phyloP scores from a whole-genome alignment of 202 grass and related monocot genomes.

The Musa balbisiana region DNA sequence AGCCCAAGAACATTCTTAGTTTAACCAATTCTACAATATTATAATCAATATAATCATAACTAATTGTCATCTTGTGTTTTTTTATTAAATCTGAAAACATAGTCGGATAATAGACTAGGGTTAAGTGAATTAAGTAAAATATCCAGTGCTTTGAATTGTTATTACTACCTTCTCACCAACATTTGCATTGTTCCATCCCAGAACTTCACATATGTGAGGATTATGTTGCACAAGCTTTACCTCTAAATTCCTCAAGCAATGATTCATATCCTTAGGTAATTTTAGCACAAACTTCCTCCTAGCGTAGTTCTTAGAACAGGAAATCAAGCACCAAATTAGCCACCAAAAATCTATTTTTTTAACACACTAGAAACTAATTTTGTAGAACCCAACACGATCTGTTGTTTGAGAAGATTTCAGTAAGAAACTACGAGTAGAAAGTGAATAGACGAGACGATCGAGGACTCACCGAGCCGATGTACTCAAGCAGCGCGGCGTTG shows the following conservation, averaged over 20 bases:
- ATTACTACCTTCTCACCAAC: neutral
- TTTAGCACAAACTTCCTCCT: neutral
- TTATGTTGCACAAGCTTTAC: neutral
- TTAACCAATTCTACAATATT: no score
- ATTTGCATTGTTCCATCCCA: neutral
- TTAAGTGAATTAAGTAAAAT: no score
- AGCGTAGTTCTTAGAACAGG: no score
- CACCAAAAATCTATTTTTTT: no score
- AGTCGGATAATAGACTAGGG: no score
- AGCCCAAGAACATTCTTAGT: no score
- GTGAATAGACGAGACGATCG: neutral
- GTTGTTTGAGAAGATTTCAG: neutral
- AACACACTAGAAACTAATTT: no score
- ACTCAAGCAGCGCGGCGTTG: slow-evolving; percentile 81
- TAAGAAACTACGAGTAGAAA: neutral
- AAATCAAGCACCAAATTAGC: no score
- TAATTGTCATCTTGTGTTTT: no score
- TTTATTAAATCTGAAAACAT: no score
- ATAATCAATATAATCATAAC: no score
- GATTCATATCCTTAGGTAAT: neutral
- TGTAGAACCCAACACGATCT: no score
- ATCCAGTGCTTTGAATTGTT: neutral
- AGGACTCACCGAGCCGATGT: slow-evolving; percentile 71
- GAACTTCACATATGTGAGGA: neutral
- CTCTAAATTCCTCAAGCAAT: neutral